phyloP scores from a whole-genome alignment of 768 basidiomycete genomes.

The Rhodotorula paludigena region DNA sequence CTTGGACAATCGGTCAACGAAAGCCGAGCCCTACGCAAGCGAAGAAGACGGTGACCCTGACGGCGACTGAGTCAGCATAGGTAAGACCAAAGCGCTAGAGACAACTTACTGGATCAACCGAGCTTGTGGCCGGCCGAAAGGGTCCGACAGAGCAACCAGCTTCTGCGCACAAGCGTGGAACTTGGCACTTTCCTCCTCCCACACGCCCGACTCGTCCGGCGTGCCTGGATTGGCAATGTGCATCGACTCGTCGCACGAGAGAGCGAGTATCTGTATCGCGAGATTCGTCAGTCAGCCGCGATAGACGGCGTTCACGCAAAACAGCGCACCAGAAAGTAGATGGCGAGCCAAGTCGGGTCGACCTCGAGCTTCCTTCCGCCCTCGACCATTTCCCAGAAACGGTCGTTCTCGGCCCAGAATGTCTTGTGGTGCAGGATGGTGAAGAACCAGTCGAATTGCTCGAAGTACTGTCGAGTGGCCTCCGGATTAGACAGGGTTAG shows the following conservation, averaged over 20 bases:
- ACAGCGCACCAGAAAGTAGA: constrained; percentile 5
- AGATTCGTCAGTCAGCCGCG: neutral
- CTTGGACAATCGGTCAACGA: neutral
- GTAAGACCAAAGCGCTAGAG: neutral
- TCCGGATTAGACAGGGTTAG: too few species aligned
- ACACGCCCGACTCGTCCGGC: neutral
- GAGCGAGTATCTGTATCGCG: constrained; percentile 22
- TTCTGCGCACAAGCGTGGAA: constrained; percentile 19
- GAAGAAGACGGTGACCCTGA: constrained; percentile 9
- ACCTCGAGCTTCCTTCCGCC: constrained; percentile 16
- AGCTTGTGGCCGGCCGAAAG: constrained; percentile 13
- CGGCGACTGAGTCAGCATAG: too few species aligned
- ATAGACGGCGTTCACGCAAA: too few species aligned
- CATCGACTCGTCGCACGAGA: constrained; percentile 5
- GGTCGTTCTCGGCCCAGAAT: constrained; percentile 4
- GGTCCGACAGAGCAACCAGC: constrained; percentile 15
- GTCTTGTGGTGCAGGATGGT: neutral
- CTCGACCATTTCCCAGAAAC: constrained; percentile 27
- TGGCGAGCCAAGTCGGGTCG: constrained; percentile 27
- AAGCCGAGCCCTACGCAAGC: constrained; percentile 10
- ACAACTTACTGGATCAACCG: constrained; percentile 14
- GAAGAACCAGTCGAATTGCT: constrained; percentile 6
- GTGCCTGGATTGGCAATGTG: neutral
- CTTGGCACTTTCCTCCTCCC: neutral
- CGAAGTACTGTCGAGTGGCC: constrained; percentile 2